A percentile compares a stretch with the other conserved stretches of the same genome.
Evolutionary conservation across 495 filamentous ascomycete species (phyloP).

Genomic region (Penicillium cinerascens): DNA sequence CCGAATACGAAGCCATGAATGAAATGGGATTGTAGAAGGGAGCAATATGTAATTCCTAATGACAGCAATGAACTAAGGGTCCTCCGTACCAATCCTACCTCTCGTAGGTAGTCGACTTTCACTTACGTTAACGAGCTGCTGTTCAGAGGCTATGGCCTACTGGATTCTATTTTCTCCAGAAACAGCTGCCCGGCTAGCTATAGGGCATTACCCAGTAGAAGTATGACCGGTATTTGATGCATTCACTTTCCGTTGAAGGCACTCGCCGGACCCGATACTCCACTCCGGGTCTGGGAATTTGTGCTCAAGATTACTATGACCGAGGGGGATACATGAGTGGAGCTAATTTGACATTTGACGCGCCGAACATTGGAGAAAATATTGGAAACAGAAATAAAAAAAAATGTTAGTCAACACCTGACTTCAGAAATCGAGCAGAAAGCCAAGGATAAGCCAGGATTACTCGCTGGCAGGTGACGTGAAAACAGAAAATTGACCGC

Average conservation of each 20-base stretch:
- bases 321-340: not conserved
- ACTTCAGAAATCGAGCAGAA: not conserved
- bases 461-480: slow-evolving; percentile 26
- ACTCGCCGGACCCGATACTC: not conserved
- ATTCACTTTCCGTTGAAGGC: not conserved
- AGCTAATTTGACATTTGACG: slow-evolving; percentile 11
- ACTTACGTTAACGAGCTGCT: not conserved
- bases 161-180: not conserved
- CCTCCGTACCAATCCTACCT: not conserved
- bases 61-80: not conserved
- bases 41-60: slow-evolving; percentile 2
- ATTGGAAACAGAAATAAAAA: slow-evolving; percentile 1
- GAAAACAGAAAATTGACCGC: slow-evolving; percentile 59
- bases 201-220: not conserved
- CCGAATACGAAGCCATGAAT: slow-evolving; percentile 35
- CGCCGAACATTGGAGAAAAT: slow-evolving; percentile 6
- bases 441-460: not conserved
- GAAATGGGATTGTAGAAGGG: slow-evolving; percentile 22
- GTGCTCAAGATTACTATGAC: slow-evolving; percentile 5
- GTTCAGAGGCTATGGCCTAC: no score
- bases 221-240: not conserved
- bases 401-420: not conserved
- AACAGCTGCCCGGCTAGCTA: not conserved
- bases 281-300: not conserved
- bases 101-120: not conserved